Percentiles rank a stretch among this genome's conserved stretches.
Evolutionary conservation across 176 grass and related monocot species (phyloP).

Genomic region (Musa troglodytarum): DNA sequence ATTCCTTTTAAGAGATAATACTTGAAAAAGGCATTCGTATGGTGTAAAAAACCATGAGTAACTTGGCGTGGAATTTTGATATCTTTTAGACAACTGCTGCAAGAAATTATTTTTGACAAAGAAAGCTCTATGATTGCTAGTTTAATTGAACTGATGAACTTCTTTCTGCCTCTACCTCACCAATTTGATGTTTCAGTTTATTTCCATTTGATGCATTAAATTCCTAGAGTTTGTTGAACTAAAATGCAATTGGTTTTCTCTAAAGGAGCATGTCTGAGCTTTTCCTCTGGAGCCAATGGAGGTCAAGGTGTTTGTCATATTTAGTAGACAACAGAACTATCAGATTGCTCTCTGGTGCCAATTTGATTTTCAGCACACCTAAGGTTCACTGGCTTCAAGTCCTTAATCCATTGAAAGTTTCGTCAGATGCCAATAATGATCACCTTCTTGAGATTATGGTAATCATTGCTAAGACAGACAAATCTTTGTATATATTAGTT

Average conservation of each 20-base stretch:
- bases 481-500: neutral
- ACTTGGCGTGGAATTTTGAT: neutral
- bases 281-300: conserved; percentile 63
- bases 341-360: conserved; percentile 54
- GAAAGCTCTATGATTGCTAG: neutral
- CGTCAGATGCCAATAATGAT: conserved; percentile 18
- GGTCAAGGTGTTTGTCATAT: conserved; percentile 48
- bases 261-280: conserved; percentile 29
- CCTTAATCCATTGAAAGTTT: conserved; percentile 41
- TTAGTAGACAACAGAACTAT: conserved; percentile 52
- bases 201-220: neutral
- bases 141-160: neutral
- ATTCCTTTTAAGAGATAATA: neutral
- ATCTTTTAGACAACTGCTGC: neutral
- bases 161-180: neutral
- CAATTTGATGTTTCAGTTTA: neutral
- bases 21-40: too few relatives aligned
- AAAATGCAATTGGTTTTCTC: neutral
- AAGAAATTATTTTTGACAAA: neutral
- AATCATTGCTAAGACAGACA: conserved; percentile 4
- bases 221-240: neutral
- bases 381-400: conserved; percentile 67
- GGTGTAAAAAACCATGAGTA: neutral
- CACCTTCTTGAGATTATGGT: conserved; percentile 54
- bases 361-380: conserved; percentile 61